A percentile compares a stretch with the other conserved stretches of the same genome.
These are phyloP conservation scores for Amanita inopinata DNA, from an alignment of 768 basidiomycete genomes.

Conservation along the genomic window DNA sequence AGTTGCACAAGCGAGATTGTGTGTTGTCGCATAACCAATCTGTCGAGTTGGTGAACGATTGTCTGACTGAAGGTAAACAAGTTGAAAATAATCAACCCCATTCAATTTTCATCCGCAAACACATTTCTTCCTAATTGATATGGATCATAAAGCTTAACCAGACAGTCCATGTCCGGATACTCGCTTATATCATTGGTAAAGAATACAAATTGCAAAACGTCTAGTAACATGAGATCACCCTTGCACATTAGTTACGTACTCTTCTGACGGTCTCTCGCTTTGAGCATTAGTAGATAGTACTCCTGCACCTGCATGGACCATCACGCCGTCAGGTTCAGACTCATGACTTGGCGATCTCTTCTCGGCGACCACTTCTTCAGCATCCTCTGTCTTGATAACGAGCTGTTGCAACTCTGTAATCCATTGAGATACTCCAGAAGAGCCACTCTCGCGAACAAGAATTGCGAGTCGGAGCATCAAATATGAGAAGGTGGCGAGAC, in stretches of 20 bases:
- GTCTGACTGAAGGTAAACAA: too few species aligned
- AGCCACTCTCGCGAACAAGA: slow-evolving; percentile 24
- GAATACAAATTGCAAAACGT: background rate
- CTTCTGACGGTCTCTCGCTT: background rate
- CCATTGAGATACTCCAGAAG: slow-evolving; percentile 19
- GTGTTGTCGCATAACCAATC: too few species aligned
- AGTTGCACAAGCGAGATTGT: too few species aligned
- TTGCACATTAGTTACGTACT: background rate
- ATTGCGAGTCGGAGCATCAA: slow-evolving; percentile 23
- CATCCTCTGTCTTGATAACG: background rate
- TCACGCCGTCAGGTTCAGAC: background rate
- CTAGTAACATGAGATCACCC: background rate
- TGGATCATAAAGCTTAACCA: too few species aligned
- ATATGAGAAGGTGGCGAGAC: slow-evolving; percentile 21
- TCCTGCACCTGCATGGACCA: background rate
- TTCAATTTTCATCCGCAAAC: too few species aligned
- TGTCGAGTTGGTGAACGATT: too few species aligned
- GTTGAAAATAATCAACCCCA: too few species aligned
- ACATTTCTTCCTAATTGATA: too few species aligned
- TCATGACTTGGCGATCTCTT: background rate
- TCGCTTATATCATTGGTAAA: too few species aligned
- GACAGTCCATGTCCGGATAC: too few species aligned
- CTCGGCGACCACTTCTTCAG: background rate
- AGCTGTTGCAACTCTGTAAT: slow-evolving; percentile 7
- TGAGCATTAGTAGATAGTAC: background rate